A percentile compares a stretch with the other conserved stretches of the same genome.
Conservation (phyloP, 495 filamentous ascomycete species). For the Podospora didyma region DNA sequence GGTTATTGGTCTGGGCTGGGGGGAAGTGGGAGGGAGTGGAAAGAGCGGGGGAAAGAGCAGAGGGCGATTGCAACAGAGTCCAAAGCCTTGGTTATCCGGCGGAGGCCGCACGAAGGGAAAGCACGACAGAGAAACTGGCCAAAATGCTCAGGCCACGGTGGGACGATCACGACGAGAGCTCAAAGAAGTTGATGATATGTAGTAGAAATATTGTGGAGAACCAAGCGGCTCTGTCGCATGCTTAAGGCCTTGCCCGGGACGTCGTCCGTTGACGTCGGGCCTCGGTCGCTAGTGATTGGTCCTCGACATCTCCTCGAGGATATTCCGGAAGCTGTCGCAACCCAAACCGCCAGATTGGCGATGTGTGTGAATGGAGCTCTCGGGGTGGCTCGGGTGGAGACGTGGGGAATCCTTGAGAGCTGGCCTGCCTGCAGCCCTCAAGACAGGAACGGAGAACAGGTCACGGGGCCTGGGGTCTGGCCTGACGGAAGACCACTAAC, state of each 20-base stretch:
- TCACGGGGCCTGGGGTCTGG: too few relatives aligned
- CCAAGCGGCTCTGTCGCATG: constrained; percentile 20
- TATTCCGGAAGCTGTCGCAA: constrained; percentile 20
- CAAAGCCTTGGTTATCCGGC: background rate
- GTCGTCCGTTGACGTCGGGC: constrained; percentile 15
- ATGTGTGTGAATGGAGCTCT: background rate
- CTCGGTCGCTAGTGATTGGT: constrained; percentile 24
- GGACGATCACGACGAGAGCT: background rate
- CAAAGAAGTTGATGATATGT: constrained; percentile 1
- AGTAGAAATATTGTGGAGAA: constrained; percentile 9
- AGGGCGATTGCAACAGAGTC: background rate
- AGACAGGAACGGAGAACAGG: too few relatives aligned
- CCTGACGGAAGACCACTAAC: too few relatives aligned
- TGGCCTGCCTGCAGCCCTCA: background rate
- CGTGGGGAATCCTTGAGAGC: background rate
- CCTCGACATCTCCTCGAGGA: constrained; percentile 14
- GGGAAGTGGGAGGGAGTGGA: background rate
- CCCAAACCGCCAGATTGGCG: background rate
- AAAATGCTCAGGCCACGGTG: constrained; percentile 12
- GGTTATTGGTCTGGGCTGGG: background rate
- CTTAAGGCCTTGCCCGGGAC: constrained; percentile 4
- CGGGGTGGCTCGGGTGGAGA: background rate
- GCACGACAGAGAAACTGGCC: background rate
- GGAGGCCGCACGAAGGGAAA: background rate
- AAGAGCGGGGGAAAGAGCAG: background rate